These are phyloP conservation scores for Ophiostoma angusticollis DNA, from an alignment of 2,329 filamentous ascomycete species.

Conservation along the genomic window DNA sequence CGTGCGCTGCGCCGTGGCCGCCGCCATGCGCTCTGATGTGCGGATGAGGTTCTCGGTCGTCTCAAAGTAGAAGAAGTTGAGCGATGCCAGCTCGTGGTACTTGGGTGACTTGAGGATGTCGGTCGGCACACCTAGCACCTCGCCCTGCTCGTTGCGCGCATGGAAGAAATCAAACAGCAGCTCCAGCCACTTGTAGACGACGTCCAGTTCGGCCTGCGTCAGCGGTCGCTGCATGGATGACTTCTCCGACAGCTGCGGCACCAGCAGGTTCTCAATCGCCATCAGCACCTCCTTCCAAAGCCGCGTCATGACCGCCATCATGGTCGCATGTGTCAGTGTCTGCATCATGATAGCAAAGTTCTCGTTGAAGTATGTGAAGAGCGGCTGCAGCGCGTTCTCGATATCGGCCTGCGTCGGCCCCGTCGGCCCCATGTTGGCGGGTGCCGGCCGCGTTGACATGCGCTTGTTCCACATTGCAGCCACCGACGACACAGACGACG, in stretches of 20 bases:
- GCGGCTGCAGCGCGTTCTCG: conserved; percentile 65
- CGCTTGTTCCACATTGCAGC: conserved; percentile 56
- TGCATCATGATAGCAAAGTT: conserved; percentile 99
- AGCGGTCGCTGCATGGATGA: conserved; percentile 74
- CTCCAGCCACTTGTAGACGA: conserved; percentile 90
- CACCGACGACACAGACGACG: conserved; percentile 51
- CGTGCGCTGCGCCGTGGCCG: conserved; percentile 62
- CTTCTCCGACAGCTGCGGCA: conserved; percentile 91
- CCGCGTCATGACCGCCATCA: conserved; percentile 96
- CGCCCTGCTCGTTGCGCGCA: conserved; percentile 68
- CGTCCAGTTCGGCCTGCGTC: conserved; percentile 76
- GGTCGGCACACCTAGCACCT: conserved; percentile 75
- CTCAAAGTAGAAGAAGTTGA: conserved; percentile 99
- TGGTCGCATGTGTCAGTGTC: conserved; percentile 86
- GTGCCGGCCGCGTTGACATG: conserved; percentile 39
- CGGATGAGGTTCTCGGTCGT: conserved; percentile 81
- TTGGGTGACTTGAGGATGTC: conserved; percentile 94
- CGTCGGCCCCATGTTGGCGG: conserved; percentile 34
- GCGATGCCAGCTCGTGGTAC: conserved; percentile 90
- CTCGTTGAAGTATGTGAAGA: conserved; percentile 93
- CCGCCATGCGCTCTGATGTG: conserved; percentile 92
- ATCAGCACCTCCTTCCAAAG: conserved; percentile 95
- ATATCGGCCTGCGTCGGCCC: conserved; percentile 57
- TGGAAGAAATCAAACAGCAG: conserved; percentile 92
- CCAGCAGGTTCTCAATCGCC: conserved; percentile 78